phyloP scores from a whole-genome alignment of 2,329 filamentous ascomycete genomes.

The Fusarium torulosum region DNA sequence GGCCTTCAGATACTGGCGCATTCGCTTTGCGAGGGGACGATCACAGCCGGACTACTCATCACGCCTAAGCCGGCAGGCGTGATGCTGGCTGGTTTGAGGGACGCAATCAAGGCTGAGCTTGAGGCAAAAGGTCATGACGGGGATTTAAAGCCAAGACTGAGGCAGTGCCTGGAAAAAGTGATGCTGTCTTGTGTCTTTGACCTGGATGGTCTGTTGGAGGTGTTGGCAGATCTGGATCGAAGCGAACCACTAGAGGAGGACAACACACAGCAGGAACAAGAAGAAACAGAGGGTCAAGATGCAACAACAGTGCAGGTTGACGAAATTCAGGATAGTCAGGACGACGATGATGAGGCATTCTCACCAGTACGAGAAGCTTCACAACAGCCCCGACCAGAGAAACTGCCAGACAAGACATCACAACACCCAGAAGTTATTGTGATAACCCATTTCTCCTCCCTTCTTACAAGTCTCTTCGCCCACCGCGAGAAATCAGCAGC shows the following conservation, averaged over 20 bases:
- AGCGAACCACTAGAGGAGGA: constrained; percentile 54
- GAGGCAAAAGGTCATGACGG: constrained; percentile 30
- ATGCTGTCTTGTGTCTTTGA: constrained; percentile 70
- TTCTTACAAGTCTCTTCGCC: constrained; percentile 66
- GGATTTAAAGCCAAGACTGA: constrained; percentile 46
- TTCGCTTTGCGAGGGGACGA: constrained; percentile 51
- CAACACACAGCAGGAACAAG: not conserved
- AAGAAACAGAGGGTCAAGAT: constrained; percentile 1
- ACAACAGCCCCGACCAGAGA: constrained; percentile 5
- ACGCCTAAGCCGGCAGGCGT: constrained; percentile 60
- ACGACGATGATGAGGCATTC: constrained; percentile 48
- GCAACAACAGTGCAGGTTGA: constrained; percentile 15
- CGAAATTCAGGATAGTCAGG: constrained; percentile 54
- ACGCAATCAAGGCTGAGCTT: constrained; percentile 56
- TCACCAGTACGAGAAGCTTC: constrained; percentile 15
- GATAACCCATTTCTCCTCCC: constrained; percentile 65
- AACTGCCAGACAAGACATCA: constrained; percentile 5
- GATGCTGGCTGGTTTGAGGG: constrained; percentile 58
- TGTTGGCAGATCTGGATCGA: constrained; percentile 63
- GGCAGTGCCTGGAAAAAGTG: constrained; percentile 61
- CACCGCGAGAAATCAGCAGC: constrained; percentile 61
- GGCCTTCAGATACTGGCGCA: constrained; percentile 62
- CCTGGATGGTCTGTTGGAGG: constrained; percentile 69
- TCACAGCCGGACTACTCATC: constrained; percentile 57
- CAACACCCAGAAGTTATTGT: constrained; percentile 60